Conservation (phyloP, 2,329 filamentous ascomycete species). For the Celoporthe dispersa region DNA sequence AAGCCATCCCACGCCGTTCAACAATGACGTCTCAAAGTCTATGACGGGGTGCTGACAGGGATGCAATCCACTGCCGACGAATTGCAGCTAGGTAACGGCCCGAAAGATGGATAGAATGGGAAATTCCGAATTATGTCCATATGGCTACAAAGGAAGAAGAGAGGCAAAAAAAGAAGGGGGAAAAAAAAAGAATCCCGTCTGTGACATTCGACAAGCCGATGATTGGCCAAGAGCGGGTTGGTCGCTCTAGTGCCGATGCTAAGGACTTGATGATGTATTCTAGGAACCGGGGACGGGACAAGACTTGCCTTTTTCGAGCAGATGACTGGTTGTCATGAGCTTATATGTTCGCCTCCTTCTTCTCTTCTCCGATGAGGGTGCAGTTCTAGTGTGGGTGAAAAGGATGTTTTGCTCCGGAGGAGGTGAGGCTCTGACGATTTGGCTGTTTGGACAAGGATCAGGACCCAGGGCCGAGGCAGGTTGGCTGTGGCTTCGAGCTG, state of each 20-base stretch:
- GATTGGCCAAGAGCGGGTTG: background rate
- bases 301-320: background rate
- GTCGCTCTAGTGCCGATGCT: constrained; percentile 8
- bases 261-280: constrained; percentile 8
- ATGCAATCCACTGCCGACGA: background rate
- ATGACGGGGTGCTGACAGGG: constrained; percentile 12
- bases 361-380: background rate
- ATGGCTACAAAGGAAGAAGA: too few relatives aligned
- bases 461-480: background rate
- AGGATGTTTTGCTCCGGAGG: background rate
- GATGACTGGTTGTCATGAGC: background rate
- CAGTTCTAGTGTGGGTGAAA: background rate
- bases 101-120: background rate
- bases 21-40: constrained; percentile 18
- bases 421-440: background rate
- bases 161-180: too few relatives aligned
- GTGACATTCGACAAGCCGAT: constrained; percentile 6
- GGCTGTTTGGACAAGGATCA: background rate
- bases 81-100: background rate
- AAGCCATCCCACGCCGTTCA: background rate
- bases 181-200: background rate
- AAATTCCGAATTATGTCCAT: constrained; percentile 14
- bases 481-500: background rate
- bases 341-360: background rate
- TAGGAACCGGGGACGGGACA: background rate